Evolutionary conservation across 1,284 basidiomycete species (phyloP), one percentile per base, ranked within the genome.

Genomic region (Moniliophthora roreri): DNA sequence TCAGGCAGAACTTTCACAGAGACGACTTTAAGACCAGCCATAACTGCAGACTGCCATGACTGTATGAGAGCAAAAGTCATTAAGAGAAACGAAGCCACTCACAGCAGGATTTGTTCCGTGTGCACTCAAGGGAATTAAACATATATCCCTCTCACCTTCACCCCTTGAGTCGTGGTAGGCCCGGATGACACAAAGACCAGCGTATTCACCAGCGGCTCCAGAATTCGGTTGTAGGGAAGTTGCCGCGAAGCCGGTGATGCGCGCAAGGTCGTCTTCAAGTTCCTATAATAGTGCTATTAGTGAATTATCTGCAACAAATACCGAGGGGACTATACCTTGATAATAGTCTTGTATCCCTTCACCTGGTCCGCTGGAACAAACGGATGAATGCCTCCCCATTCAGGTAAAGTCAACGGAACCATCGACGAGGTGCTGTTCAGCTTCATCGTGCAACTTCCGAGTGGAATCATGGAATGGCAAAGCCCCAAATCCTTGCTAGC

Each of bases 211-310:
- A 51, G 89, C 93, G 11, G 96, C 96, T 55, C 96, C 96, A 21
- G 95, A 98, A 73, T 99, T 99, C 51, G 96, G 96, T 70, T 99
- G 96, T 32, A 99, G 79, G 3, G 94, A 96, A 59, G 95, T 94
- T 15, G 94, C 87, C 58, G 93, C 84, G 76, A 98, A 98, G 23
- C 96, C 96, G 13, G 96, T 99, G 59, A 98, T 93, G 64, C 84
- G 89, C 77, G 93, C 94, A 3, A 99, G 79, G 72, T 98, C 94
- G 15, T 78, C 73, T 69, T 96, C 93, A 48, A 99, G 80, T 77
- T 99, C 96, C 80, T 90, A 60, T n/a, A 15, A 21, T 21, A 46
- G 15, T 23, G 16, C 35, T 60, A 35, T 57, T 4, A 54, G 49
- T 60, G 21, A 16, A 18, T 15, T 10, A 28, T n/a, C n/a, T n/a